Evolutionary conservation across 192 early-diverging fungal species (phyloP).

Genomic region (Coemansia asiatica): DNA sequence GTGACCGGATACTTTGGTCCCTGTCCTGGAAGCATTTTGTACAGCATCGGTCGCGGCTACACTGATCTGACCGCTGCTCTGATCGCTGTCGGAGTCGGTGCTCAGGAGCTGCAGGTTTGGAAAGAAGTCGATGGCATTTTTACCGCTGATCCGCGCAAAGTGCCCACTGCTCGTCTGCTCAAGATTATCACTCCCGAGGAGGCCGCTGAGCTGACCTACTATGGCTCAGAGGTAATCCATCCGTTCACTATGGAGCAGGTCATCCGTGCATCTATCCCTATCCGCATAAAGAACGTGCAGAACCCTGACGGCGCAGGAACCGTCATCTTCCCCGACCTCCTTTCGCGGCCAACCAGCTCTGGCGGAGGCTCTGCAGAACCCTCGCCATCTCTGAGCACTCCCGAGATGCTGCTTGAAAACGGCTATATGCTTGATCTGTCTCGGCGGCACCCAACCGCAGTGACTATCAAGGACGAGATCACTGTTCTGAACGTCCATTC

Average conservation of each 20-base stretch:
- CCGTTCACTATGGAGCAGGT: slow-evolving; percentile 99
- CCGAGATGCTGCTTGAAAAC: slow-evolving; percentile 66
- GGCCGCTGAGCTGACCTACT: slow-evolving; percentile 97
- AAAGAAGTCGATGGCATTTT: slow-evolving; percentile 99
- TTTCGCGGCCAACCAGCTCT: slow-evolving; percentile 54
- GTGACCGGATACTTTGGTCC: slow-evolving; percentile 98
- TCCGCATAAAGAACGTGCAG: slow-evolving; percentile 98
- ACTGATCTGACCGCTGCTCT: slow-evolving; percentile 97
- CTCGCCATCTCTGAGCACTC: slow-evolving; percentile 58
- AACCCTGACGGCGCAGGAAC: slow-evolving; percentile 91
- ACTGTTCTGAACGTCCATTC: slow-evolving; percentile 96
- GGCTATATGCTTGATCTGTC: slow-evolving; percentile 74
- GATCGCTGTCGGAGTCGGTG: slow-evolving; percentile 83
- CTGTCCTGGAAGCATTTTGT: slow-evolving; percentile 89
- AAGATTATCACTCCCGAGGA: slow-evolving; percentile 96
- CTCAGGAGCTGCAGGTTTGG: slow-evolving; percentile 96
- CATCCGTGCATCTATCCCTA: slow-evolving; percentile 93
- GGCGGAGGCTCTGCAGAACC: slow-evolving; percentile 56
- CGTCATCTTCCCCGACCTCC: slow-evolving; percentile 84
- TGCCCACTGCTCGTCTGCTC: slow-evolving; percentile 77
- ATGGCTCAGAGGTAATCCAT: slow-evolving; percentile 93
- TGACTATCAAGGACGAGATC: slow-evolving; percentile 98
- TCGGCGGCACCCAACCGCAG: slow-evolving; percentile 87
- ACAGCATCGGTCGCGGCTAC: slow-evolving; percentile 94
- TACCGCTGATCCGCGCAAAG: slow-evolving; percentile 98